Conservation (phyloP, 2,329 filamentous ascomycete species). For the Neopestalotiopsis rosae region DNA sequence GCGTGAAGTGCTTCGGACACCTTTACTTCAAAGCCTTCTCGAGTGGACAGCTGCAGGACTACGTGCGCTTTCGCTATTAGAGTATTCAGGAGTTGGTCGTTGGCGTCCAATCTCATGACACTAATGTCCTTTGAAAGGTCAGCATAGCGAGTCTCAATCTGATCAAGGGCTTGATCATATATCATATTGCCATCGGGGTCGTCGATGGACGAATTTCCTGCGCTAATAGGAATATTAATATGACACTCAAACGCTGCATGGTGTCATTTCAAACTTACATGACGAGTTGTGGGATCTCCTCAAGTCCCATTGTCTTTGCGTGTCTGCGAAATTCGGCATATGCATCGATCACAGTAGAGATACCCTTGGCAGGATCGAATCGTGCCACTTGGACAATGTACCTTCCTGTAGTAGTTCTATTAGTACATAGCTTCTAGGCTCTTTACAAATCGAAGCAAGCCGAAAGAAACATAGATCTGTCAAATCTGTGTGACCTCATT, state of each 20-base stretch:
- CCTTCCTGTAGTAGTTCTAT: slow-evolving; percentile 48
- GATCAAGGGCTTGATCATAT: slow-evolving; percentile 73
- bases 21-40: slow-evolving; percentile 87
- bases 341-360: slow-evolving; percentile 76
- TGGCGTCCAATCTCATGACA: slow-evolving; percentile 77
- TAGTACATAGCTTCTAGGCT: no score
- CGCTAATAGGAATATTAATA: slow-evolving; percentile 42
- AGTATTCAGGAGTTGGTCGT: slow-evolving; percentile 80
- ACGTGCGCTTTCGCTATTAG: slow-evolving; percentile 75
- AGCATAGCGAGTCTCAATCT: slow-evolving; percentile 67
- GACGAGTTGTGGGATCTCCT: slow-evolving; percentile 71
- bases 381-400: slow-evolving; percentile 84
- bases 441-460: no score
- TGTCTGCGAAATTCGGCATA: slow-evolving; percentile 74
- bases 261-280: slow-evolving; percentile 48
- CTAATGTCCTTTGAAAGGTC: slow-evolving; percentile 70
- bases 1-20: slow-evolving; percentile 84
- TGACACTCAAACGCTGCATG: slow-evolving; percentile 5
- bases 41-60: slow-evolving; percentile 78
- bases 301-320: slow-evolving; percentile 56
- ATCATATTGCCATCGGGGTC: slow-evolving; percentile 78
- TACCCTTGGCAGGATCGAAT: slow-evolving; percentile 85
- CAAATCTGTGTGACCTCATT: background rate
- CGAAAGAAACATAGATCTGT: no score
- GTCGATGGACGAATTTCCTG: slow-evolving; percentile 78